Evolutionary conservation across 352 stramenopile genomes (phyloP).

Genomic region (Globisporangium carolinianum): DNA sequence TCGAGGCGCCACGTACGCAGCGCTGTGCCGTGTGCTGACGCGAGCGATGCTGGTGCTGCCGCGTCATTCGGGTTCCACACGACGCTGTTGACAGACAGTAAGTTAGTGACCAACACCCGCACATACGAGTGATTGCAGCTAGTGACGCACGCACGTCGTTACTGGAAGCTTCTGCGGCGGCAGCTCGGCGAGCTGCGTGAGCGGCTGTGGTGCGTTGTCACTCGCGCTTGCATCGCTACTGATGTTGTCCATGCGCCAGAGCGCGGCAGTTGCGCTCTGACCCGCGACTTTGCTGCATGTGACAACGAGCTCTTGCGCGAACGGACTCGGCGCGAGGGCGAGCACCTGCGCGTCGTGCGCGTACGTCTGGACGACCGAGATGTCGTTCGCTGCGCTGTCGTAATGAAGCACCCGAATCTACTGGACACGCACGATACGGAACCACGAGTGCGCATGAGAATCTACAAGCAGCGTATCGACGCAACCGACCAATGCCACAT

Average conservation of each 20-base stretch:
- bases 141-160: conserved; percentile 24
- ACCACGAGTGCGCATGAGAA: neutral
- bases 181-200: conserved; percentile 29
- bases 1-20: conserved; percentile 51
- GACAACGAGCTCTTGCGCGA: conserved; percentile 38
- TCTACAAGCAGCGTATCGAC: no score
- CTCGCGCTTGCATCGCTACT: conserved; percentile 11
- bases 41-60: conserved; percentile 16
- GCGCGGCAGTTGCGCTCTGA: conserved; percentile 24
- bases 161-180: conserved; percentile 37
- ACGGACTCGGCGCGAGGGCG: conserved; percentile 41
- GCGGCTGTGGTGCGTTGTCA: conserved; percentile 13
- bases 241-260: conserved; percentile 39
- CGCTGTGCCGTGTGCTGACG: conserved; percentile 35
- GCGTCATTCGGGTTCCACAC: conserved; percentile 32
- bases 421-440: neutral
- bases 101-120: neutral
- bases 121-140: neutral
- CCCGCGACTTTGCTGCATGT: conserved; percentile 42
- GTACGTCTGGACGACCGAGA: conserved; percentile 35
- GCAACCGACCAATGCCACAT: neutral
- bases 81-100: conserved; percentile 14
- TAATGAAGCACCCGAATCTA: conserved; percentile 66
- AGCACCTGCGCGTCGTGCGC: conserved; percentile 39
- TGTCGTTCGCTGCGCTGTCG: conserved; percentile 26